Base-by-base conservation (phyloP, 495 filamentous ascomycete genomes). In the Jackrogersella multiformis region DNA sequence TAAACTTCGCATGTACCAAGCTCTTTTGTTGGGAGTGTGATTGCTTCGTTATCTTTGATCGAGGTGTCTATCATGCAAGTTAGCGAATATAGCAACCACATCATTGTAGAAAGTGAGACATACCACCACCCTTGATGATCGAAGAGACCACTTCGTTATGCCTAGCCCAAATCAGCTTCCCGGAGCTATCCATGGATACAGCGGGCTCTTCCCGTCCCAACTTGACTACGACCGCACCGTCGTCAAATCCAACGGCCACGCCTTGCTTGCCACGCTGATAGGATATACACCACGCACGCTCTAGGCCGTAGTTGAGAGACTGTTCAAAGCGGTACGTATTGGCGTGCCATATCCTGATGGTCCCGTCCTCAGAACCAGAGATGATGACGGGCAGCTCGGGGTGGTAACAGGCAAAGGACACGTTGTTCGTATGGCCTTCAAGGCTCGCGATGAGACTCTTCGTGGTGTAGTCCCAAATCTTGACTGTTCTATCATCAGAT, bases 401-500 rank as follows among this genome's bases (percentile, higher is more conserved):
- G 75, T 99, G 95, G 74, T 97, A 99, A 79, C 93, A 97, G 16
- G 95, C 95, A 72, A 98, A 99, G 6, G 92, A 97, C n/a, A 99
- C 95, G 71, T 99, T 99, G 79, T 92, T 96, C 5, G 94, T 96
- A 72, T 99, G 95, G 44, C 96, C 96, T 79, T 99, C 95, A 23
- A 99, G 81, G 26, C 94, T 98, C 23, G 94, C 94, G 74, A 98
- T 97, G 39, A 97, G 85, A 36, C 92, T 94, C 79, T 98, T 98
- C 28, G 94, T 98, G 2, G 95, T 98, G 80, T 98, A 97, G 74
- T 98, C 96, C 96, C 95, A 99, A 32, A 99, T 86, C 86, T 99
- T 92, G 59, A 94, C 90, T 1, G 92, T 96, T 70, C 90, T 88
- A 75, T 98, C 95, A 75, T 97, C 95, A 5, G 93, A 97, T 24